A percentile compares a stretch with the other conserved stretches of the same genome.
phyloP scores from a whole-genome alignment of 306 rosid species.

The Medicago lupulina region DNA sequence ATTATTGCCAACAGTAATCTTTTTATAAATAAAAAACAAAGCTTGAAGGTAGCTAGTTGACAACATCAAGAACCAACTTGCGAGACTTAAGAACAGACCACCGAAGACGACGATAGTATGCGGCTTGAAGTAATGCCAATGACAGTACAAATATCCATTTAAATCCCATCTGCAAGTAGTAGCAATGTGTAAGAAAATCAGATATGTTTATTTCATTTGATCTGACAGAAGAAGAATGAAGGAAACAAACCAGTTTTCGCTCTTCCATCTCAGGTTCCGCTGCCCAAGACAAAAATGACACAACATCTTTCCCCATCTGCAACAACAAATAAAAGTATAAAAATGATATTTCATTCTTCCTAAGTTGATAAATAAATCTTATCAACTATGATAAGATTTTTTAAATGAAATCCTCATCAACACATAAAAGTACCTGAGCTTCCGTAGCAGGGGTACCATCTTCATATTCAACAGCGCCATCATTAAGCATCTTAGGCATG shows the following conservation, averaged over 20 bases:
- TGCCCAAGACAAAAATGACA: conserved; percentile 88
- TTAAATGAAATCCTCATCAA: conserved; percentile 17
- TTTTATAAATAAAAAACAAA: conserved; percentile 51
- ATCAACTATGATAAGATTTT: neutral
- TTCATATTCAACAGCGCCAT: conserved; percentile 96
- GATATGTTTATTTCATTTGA: conserved; percentile 1
- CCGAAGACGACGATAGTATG: conserved; percentile 84
- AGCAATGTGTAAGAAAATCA: neutral
- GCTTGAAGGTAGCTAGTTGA: conserved; percentile 63
- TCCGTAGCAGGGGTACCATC: conserved; percentile 94
- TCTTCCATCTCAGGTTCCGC: conserved; percentile 99
- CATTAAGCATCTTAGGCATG: conserved; percentile 99
- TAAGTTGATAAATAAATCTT: neutral
- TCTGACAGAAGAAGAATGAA: neutral
- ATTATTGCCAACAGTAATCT: conserved; percentile 62
- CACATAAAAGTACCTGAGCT: conserved; percentile 69
- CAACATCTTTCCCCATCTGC: conserved; percentile 99
- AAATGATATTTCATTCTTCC: conserved; percentile 13
- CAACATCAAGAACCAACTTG: conserved; percentile 95
- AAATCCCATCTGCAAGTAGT: conserved; percentile 88
- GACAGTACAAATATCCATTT: conserved; percentile 97
- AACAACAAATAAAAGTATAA: conserved; percentile 16
- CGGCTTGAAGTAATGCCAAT: conserved; percentile 93
- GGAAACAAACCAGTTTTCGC: conserved; percentile 81
- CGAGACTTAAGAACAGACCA: conserved; percentile 98